Evolutionary conservation across 2,329 filamentous ascomycete species (phyloP).

Genomic region (Periconia macrospinosa): DNA sequence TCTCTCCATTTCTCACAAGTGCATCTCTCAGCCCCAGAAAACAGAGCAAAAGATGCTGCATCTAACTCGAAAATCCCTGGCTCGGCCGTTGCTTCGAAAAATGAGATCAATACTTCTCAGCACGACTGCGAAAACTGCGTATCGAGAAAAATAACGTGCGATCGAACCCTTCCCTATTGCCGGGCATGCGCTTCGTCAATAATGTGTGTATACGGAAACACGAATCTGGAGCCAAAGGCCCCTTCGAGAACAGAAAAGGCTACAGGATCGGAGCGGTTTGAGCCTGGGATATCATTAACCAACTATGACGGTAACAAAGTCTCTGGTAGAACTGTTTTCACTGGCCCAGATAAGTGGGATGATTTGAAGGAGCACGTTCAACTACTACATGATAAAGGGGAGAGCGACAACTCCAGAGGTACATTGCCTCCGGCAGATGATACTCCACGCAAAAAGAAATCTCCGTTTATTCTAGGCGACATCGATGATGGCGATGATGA

Average conservation of each 20-base stretch:
- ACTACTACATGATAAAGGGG: neutral
- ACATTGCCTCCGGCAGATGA: neutral
- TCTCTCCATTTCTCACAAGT: too few species aligned
- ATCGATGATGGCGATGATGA: too few species aligned
- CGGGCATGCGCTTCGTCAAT: too few species aligned
- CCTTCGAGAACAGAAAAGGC: neutral
- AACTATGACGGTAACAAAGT: neutral
- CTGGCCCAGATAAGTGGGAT: neutral
- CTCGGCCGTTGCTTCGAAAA: too few species aligned
- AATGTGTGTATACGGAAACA: neutral
- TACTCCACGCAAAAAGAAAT: neutral
- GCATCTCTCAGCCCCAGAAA: too few species aligned
- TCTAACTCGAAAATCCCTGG: too few species aligned
- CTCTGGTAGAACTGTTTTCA: neutral
- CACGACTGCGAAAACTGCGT: too few species aligned
- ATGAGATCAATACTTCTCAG: too few species aligned
- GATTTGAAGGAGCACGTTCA: neutral
- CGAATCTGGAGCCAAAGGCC: neutral
- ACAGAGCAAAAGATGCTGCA: too few species aligned
- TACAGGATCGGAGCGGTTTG: neutral
- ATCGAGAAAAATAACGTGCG: too few species aligned
- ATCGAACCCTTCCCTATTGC: too few species aligned
- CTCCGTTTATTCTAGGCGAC: too few species aligned
- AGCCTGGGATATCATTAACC: neutral
- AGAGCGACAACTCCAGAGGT: neutral